Percentiles rank a stretch among this genome's conserved stretches.
These are phyloP conservation scores for Penicillium taxi DNA, from an alignment of 495 filamentous ascomycete genomes.

Conservation along the genomic window DNA sequence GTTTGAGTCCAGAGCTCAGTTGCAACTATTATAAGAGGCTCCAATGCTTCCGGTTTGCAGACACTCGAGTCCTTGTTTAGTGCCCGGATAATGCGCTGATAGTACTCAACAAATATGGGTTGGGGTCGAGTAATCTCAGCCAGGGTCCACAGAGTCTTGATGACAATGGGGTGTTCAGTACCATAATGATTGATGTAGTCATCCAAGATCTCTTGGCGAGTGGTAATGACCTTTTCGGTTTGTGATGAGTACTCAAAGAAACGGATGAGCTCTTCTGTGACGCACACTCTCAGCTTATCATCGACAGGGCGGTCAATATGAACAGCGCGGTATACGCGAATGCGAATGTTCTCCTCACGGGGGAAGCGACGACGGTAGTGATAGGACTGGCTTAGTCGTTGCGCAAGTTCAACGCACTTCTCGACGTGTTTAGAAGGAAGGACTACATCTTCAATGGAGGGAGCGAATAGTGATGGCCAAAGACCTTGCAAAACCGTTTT, in stretches of 20 bases:
- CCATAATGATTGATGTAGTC: conserved; percentile 28
- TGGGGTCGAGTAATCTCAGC: conserved; percentile 30
- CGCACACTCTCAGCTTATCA: conserved; percentile 23
- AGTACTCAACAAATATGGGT: conserved; percentile 30
- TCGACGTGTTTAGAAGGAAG: conserved; percentile 23
- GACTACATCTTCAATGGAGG: conserved; percentile 25
- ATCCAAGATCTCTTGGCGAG: conserved; percentile 24
- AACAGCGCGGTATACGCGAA: conserved; percentile 28
- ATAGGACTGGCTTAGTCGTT: conserved; percentile 28
- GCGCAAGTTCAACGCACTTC: conserved; percentile 22
- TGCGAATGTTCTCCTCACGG: conserved; percentile 30
- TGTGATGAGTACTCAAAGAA: conserved; percentile 29
- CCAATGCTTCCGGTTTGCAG: conserved; percentile 28
- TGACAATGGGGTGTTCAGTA: conserved; percentile 21
- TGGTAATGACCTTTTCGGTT: conserved; percentile 25
- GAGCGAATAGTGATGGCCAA: conserved; percentile 29
- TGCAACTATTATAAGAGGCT: conserved; percentile 30
- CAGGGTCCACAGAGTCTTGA: conserved; percentile 29
- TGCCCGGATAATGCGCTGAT: conserved; percentile 27
- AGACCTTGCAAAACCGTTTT: conserved; percentile 27
- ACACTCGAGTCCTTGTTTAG: conserved; percentile 28
- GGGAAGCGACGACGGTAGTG: conserved; percentile 25
- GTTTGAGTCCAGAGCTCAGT: conserved; percentile 30
- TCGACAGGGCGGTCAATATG: conserved; percentile 20
- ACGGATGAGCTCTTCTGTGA: conserved; percentile 20